Conservation (phyloP, 1,284 basidiomycete genomes). For the Moesziomyces parantarcticus region DNA sequence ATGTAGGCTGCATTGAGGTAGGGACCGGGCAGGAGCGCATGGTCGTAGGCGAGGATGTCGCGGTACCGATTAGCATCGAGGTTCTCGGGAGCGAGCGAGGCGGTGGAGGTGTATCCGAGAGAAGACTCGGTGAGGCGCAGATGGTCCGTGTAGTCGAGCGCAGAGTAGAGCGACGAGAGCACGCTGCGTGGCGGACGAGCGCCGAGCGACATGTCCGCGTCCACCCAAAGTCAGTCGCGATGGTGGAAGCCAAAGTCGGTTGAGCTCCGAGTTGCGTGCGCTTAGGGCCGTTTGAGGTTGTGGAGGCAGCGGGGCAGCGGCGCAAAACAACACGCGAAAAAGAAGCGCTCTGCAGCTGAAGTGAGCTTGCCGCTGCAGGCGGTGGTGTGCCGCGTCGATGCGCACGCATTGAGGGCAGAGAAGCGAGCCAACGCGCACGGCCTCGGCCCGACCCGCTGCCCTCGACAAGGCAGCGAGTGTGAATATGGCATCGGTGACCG, state of each 20-base stretch:
- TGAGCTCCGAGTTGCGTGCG: neutral
- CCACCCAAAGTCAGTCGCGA: too few species aligned
- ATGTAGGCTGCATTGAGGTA: slow-evolving; percentile 61
- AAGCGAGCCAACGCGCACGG: too few species aligned
- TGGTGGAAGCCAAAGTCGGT: neutral
- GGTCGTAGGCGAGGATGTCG: slow-evolving; percentile 51
- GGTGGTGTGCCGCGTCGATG: neutral
- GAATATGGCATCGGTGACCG: too few species aligned
- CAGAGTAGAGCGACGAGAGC: slow-evolving; percentile 22
- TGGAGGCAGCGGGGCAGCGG: too few species aligned
- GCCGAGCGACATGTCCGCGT: slow-evolving; percentile 19
- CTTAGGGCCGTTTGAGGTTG: too few species aligned
- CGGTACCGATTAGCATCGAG: slow-evolving; percentile 29
- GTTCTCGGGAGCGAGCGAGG: slow-evolving; percentile 6
- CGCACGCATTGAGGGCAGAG: too few species aligned
- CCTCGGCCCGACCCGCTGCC: too few species aligned
- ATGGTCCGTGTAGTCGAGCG: slow-evolving; percentile 29
- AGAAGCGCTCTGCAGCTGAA: neutral
- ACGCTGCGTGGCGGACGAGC: slow-evolving; percentile 4
- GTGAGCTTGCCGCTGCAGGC: too few species aligned
- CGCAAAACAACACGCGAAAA: neutral
- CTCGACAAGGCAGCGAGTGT: too few species aligned
- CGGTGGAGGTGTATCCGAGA: slow-evolving; percentile 23
- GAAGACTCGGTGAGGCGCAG: slow-evolving; percentile 19
- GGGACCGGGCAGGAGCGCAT: slow-evolving; percentile 46